Evolutionary conservation across 768 basidiomycete species (phyloP).

Genomic region (Tylopilus sp.): DNA sequence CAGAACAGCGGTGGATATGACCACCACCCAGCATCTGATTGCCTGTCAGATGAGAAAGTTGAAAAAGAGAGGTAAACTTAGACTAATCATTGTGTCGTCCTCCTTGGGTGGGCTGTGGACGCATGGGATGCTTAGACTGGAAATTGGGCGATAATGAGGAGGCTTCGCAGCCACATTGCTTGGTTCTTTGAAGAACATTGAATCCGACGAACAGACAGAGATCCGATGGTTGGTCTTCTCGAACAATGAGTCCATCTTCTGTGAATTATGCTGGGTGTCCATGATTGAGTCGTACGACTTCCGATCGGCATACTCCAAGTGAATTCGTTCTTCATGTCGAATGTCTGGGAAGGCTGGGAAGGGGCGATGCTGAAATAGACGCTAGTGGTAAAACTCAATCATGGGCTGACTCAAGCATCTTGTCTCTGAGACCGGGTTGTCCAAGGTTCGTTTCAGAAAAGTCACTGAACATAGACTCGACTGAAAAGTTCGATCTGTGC

Average conservation of each 20-base stretch:
- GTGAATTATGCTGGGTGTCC: slow-evolving; percentile 45
- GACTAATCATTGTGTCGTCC: slow-evolving; percentile 81
- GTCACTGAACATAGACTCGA: slow-evolving; percentile 67
- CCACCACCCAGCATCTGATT: slow-evolving; percentile 76
- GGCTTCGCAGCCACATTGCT: slow-evolving; percentile 37
- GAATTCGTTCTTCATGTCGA: slow-evolving; percentile 8
- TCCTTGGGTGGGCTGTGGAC: slow-evolving; percentile 54
- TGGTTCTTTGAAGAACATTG: slow-evolving; percentile 51
- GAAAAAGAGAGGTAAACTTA: slow-evolving; percentile 27
- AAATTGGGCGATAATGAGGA: slow-evolving; percentile 61
- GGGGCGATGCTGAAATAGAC: slow-evolving; percentile 65
- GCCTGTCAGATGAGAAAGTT: background rate
- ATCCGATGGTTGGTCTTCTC: slow-evolving; percentile 56
- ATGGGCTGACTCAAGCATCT: slow-evolving; percentile 71
- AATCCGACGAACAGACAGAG: slow-evolving; percentile 50
- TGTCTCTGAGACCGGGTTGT: slow-evolving; percentile 78
- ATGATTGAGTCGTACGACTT: slow-evolving; percentile 66
- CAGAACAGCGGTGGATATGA: slow-evolving; percentile 63
- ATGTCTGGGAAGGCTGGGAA: slow-evolving; percentile 37
- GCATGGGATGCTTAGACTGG: slow-evolving; percentile 52
- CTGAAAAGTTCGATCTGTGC: slow-evolving; percentile 53
- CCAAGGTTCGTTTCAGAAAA: slow-evolving; percentile 54
- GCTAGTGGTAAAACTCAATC: slow-evolving; percentile 54
- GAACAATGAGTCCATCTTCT: slow-evolving; percentile 50
- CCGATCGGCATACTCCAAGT: slow-evolving; percentile 29